These are phyloP conservation scores for Tulasnella calospora DNA, from an alignment of 768 basidiomycete species.

Conservation along the genomic window DNA sequence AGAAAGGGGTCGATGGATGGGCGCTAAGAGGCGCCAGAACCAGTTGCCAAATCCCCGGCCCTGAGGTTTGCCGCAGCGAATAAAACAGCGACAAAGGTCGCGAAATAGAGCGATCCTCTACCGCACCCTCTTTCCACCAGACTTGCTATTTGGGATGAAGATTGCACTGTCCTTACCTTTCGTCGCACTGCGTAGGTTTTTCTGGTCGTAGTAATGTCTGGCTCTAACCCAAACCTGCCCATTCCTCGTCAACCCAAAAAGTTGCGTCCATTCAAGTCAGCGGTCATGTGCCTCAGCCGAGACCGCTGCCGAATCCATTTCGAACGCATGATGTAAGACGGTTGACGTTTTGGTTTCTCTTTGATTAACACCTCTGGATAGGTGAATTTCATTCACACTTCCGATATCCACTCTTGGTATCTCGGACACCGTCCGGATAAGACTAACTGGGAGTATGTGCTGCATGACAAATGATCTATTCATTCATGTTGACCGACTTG, in stretches of 20 bases:
- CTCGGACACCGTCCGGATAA: slow-evolving; percentile 3
- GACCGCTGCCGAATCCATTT: background rate
- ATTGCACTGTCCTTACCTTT: background rate
- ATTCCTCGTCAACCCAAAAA: background rate
- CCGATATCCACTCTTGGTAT: slow-evolving; percentile 24
- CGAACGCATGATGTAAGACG: background rate
- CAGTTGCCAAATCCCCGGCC: background rate
- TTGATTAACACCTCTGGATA: background rate
- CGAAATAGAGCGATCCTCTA: background rate
- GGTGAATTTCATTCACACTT: slow-evolving; percentile 20
- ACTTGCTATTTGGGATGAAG: background rate
- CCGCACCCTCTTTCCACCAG: background rate
- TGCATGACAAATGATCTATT: background rate
- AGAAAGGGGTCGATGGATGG: background rate
- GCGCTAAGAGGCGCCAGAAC: background rate
- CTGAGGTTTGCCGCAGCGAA: background rate
- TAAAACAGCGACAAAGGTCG: background rate
- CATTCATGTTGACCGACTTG: background rate
- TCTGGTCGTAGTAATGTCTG: background rate
- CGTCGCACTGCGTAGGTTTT: background rate
- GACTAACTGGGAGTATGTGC: background rate
- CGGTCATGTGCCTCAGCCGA: background rate
- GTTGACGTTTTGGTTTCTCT: background rate
- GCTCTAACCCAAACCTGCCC: background rate
- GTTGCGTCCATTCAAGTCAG: background rate